Percentiles rank a stretch among this genome's conserved stretches.
phyloP scores from a whole-genome alignment of 225 moss, liverwort and hornwort genomes.

The Lunularia cruciata region DNA sequence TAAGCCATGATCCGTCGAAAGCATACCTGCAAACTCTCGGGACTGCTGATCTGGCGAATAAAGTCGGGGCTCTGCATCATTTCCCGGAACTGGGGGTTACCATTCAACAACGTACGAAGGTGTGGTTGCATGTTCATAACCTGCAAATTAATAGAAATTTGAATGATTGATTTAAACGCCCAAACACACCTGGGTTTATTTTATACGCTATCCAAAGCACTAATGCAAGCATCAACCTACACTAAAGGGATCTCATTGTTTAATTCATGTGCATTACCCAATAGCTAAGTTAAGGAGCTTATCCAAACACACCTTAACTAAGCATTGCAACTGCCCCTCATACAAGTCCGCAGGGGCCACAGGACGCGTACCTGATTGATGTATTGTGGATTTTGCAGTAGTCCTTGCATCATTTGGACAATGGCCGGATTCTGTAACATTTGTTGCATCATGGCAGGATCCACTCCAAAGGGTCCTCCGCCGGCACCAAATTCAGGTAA shows the following conservation, averaged over 20 bases:
- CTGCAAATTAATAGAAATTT: slow-evolving; percentile 34
- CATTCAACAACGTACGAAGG: slow-evolving; percentile 75
- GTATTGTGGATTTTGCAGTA: slow-evolving; percentile 80
- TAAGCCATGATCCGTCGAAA: too few relatives aligned
- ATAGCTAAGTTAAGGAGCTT: too few relatives aligned
- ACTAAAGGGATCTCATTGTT: not conserved
- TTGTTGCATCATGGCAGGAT: slow-evolving; percentile 84
- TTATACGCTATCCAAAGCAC: not conserved
- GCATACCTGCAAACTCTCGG: slow-evolving; percentile 81
- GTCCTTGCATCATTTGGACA: slow-evolving; percentile 97
- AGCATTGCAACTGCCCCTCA: too few relatives aligned
- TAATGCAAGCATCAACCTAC: not conserved
- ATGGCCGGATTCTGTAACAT: slow-evolving; percentile 97
- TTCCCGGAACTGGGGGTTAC: slow-evolving; percentile 92
- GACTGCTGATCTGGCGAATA: slow-evolving; percentile 88
- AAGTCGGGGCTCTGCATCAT: slow-evolving; percentile 99
- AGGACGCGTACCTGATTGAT: slow-evolving; percentile 68
- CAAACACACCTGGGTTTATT: not conserved
- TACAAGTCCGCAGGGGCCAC: not conserved
- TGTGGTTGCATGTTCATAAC: slow-evolving; percentile 98
- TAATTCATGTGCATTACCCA: too few relatives aligned
- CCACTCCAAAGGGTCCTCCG: slow-evolving; percentile 54
- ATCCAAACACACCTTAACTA: too few relatives aligned
- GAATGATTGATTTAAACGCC: not conserved
- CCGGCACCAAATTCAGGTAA: slow-evolving; percentile 66